phyloP scores from a whole-genome alignment of 768 basidiomycete genomes.

The Pilatotrama ljubarskyi region DNA sequence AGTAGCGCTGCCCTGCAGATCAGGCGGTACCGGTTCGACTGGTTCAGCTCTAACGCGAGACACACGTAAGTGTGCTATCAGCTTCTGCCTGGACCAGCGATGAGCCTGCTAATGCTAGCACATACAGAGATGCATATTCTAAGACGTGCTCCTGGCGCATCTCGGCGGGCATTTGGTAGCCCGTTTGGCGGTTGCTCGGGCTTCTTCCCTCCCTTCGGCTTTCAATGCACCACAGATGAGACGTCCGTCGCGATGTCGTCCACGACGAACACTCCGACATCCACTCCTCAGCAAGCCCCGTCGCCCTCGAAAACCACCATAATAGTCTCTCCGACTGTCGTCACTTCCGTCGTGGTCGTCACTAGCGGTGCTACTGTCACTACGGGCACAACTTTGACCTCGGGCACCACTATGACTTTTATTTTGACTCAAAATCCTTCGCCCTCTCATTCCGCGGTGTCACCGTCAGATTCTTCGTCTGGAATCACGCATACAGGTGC shows the following conservation, averaged over 20 bases:
- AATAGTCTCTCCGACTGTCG: not conserved
- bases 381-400: not conserved
- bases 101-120: not conserved
- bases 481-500: not conserved
- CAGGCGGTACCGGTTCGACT: too few species aligned
- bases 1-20: too few species aligned
- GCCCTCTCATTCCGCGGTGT: not conserved
- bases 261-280: not conserved
- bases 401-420: constrained; percentile 1
- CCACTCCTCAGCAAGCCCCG: not conserved
- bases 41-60: too few species aligned
- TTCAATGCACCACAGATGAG: not conserved
- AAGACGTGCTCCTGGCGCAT: too few species aligned
- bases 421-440: not conserved
- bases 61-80: too few species aligned
- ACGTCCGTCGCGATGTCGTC: not conserved
- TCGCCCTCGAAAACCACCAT: constrained; percentile 1
- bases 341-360: constrained; percentile 1
- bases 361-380: constrained; percentile 1
- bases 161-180: not conserved
- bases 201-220: not conserved
- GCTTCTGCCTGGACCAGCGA: too few species aligned
- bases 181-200: not conserved
- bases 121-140: not conserved
- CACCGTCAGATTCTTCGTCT: not conserved